Evolutionary conservation across 176 grass and related monocot genomes (phyloP).

Genomic region (Triticum aestivum): DNA sequence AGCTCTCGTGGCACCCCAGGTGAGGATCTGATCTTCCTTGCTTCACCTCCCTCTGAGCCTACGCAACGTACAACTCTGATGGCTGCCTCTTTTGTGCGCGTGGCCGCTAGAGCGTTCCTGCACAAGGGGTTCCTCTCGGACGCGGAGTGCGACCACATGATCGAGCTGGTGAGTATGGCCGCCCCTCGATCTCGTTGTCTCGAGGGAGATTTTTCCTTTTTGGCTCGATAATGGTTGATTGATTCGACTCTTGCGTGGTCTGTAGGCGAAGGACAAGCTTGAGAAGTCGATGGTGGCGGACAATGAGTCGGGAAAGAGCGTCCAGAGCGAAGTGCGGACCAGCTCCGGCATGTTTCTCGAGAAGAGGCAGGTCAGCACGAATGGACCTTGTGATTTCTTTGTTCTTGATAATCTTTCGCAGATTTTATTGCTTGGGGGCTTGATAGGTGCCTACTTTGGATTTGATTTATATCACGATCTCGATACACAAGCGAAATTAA

Average conservation of each 20-base stretch:
- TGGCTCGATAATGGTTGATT: not conserved
- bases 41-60: not conserved
- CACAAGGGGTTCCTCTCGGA: constrained; percentile 78
- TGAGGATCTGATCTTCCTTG: constrained; percentile 34
- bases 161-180: constrained; percentile 51
- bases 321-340: constrained; percentile 68
- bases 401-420: not conserved
- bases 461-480: not conserved
- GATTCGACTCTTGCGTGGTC: not conserved
- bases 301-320: constrained; percentile 71
- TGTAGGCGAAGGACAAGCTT: constrained; percentile 72
- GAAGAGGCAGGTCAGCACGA: constrained; percentile 63
- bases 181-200: constrained; percentile 15
- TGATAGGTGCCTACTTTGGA: not conserved
- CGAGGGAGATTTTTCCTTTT: not conserved
- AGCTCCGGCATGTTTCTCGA: constrained; percentile 91
- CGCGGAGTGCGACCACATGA: constrained; percentile 79
- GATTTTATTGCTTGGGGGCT: not conserved
- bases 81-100: not conserved
- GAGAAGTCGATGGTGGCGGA: constrained; percentile 94
- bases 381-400: not conserved
- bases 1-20: constrained; percentile 87
- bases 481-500: not conserved
- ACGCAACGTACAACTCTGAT: constrained; percentile 2
- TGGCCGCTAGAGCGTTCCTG: constrained; percentile 58